A percentile compares a stretch with the other conserved stretches of the same genome.
Evolutionary conservation across 202 grass and related monocot species (phyloP).

Genomic region (Dendrocalamus latiflorus): DNA sequence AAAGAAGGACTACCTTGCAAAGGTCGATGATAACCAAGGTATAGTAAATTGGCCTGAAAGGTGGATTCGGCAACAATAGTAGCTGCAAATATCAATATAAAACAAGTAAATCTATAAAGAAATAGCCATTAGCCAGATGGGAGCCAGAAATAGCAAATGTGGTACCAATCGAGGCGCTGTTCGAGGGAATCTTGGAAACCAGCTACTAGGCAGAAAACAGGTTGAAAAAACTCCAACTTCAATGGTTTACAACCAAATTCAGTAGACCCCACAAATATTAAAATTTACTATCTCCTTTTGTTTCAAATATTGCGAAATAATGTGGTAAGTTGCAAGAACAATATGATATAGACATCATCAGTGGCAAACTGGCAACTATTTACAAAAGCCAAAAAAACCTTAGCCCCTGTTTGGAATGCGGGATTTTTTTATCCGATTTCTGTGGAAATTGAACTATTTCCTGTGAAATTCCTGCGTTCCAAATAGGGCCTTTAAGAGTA

Average conservation of each 20-base stretch:
- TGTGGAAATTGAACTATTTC: too few species aligned
- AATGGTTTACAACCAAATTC: background rate
- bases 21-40: slow-evolving; percentile 96
- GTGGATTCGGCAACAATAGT: slow-evolving; percentile 85
- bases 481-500: too few species aligned
- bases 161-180: background rate
- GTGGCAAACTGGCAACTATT: background rate
- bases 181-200: background rate
- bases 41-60: slow-evolving; percentile 96
- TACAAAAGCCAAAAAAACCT: background rate
- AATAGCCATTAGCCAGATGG: too few species aligned
- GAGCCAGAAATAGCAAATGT: background rate
- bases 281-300: background rate
- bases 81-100: slow-evolving; percentile 53
- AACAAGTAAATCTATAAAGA: too few species aligned
- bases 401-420: too few species aligned
- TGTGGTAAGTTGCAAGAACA: background rate
- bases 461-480: too few species aligned
- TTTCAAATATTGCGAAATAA: background rate
- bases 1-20: slow-evolving; percentile 82
- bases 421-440: too few species aligned
- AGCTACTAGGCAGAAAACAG: background rate
- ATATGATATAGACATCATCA: background rate
- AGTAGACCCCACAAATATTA: background rate
- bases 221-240: background rate